These are phyloP conservation scores for Myxozyma melibiosi DNA, from an alignment of 805 yeast species.

Conservation along the genomic window DNA sequence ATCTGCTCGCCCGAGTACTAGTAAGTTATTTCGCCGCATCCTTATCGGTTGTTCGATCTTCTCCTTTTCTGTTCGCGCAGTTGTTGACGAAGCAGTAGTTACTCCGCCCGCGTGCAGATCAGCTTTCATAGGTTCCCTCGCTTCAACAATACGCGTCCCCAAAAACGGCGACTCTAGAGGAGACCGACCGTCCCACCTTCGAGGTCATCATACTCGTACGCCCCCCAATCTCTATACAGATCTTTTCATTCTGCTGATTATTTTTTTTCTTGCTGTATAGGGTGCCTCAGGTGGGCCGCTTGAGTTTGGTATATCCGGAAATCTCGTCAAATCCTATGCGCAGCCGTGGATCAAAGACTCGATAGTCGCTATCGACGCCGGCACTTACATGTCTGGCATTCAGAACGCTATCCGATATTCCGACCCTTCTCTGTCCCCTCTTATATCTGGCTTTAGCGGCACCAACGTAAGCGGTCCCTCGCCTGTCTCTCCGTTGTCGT, in stretches of 20 bases:
- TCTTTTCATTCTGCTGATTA: neutral
- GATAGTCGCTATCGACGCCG: slow-evolving; percentile 74
- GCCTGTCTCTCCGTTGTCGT: too few relatives aligned
- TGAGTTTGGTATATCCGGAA: slow-evolving; percentile 68
- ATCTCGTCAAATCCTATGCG: slow-evolving; percentile 60
- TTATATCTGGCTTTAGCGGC: too few relatives aligned
- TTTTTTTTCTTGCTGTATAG: too few relatives aligned
- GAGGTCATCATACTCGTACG: slow-evolving; percentile 38
- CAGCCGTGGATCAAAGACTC: slow-evolving; percentile 48
- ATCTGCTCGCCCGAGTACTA: too few relatives aligned
- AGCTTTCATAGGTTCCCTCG: neutral
- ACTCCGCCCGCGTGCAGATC: neutral
- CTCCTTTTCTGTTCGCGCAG: too few relatives aligned
- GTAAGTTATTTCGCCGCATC: too few relatives aligned
- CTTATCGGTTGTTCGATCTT: too few relatives aligned
- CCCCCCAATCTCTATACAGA: neutral
- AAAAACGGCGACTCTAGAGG: slow-evolving; percentile 9
- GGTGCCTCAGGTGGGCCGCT: slow-evolving; percentile 89
- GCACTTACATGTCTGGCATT: slow-evolving; percentile 65
- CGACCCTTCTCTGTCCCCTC: too few relatives aligned
- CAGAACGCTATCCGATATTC: slow-evolving; percentile 44
- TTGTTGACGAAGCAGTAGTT: too few relatives aligned
- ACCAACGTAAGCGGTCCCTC: too few relatives aligned
- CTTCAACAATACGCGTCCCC: neutral
- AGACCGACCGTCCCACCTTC: slow-evolving; percentile 30